Evolutionary conservation across 805 yeast species (phyloP).

Genomic region (Tetrapisispora iriomotensis): DNA sequence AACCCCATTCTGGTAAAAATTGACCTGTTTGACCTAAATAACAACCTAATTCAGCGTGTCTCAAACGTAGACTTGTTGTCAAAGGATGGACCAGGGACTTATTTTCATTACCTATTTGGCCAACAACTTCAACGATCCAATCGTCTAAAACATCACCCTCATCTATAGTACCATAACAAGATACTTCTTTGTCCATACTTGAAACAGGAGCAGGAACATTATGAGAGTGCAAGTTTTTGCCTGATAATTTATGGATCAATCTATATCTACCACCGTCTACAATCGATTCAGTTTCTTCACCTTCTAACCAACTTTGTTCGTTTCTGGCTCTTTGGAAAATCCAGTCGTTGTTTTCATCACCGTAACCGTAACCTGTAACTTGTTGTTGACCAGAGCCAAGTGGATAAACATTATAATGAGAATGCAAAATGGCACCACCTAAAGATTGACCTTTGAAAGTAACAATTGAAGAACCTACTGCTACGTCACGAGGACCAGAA

Average conservation of each 20-base stretch:
- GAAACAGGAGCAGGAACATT: constrained; percentile 68
- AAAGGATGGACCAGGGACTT: constrained; percentile 53
- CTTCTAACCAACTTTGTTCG: constrained; percentile 12
- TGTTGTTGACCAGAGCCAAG: constrained; percentile 92
- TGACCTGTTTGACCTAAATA: constrained; percentile 66
- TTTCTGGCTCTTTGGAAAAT: constrained; percentile 49
- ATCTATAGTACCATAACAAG: constrained; percentile 69
- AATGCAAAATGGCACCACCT: constrained; percentile 69
- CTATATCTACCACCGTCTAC: constrained; percentile 60
- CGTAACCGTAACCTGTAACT: constrained; percentile 83
- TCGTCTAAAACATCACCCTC: constrained; percentile 75
- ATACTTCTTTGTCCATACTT: constrained; percentile 63
- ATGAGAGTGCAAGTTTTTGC: constrained; percentile 81
- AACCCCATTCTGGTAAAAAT: constrained; percentile 77
- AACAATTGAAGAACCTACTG: constrained; percentile 46
- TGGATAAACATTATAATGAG: constrained; percentile 83
- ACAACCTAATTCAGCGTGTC: constrained; percentile 56
- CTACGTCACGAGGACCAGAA: constrained; percentile 62
- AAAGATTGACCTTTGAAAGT: constrained; percentile 55
- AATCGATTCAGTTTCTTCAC: constrained; percentile 31
- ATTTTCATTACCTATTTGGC: constrained; percentile 40
- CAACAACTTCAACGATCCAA: constrained; percentile 80
- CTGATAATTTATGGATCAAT: constrained; percentile 59
- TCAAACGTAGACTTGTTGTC: constrained; percentile 61
- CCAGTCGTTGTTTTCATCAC: constrained; percentile 84